Evolutionary conservation across 768 basidiomycete genomes (phyloP).

Genomic region (Macrolepiota albuminosa): DNA sequence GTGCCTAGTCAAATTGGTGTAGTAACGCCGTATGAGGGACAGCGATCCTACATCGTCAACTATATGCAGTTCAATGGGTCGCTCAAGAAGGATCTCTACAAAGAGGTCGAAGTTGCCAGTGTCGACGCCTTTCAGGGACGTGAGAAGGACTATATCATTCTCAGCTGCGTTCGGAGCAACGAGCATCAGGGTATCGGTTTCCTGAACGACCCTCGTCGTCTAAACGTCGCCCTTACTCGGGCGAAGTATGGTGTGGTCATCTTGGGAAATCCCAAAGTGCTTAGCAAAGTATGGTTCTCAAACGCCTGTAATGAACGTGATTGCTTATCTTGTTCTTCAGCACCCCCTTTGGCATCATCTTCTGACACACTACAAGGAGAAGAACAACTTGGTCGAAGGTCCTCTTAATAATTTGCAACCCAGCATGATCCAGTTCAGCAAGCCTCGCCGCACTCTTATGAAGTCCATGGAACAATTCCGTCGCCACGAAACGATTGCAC

Average conservation of each 20-base stretch:
- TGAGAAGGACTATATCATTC: conserved; percentile 99
- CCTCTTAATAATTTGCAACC: conserved; percentile 94
- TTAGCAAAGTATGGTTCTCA: conserved; percentile 81
- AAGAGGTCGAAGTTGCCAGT: conserved; percentile 98
- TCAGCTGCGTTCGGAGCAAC: conserved; percentile 96
- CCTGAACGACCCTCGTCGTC: conserved; percentile 92
- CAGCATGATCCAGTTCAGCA: conserved; percentile 99
- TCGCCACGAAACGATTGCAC: conserved; percentile 87
- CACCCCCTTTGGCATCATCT: conserved; percentile 99
- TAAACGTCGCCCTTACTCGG: conserved; percentile 95
- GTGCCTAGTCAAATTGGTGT: conserved; percentile 95
- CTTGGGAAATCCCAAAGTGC: conserved; percentile 98
- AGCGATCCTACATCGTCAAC: conserved; percentile 96
- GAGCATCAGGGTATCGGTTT: conserved; percentile 99
- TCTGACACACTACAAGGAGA: conserved; percentile 98
- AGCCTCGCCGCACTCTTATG: conserved; percentile 83
- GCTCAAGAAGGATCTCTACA: conserved; percentile 98
- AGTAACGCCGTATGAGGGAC: conserved; percentile 98
- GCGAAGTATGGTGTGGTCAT: conserved; percentile 99
- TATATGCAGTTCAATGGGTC: conserved; percentile 99
- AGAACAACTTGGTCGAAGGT: conserved; percentile 89
- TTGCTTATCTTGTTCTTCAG: conserved; percentile 36
- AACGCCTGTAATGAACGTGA: not conserved
- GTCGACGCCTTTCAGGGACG: conserved; percentile 99
- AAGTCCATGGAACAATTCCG: conserved; percentile 94